phyloP scores from a whole-genome alignment of 1,139 yeast species.

The Kodamaea plutei region DNA sequence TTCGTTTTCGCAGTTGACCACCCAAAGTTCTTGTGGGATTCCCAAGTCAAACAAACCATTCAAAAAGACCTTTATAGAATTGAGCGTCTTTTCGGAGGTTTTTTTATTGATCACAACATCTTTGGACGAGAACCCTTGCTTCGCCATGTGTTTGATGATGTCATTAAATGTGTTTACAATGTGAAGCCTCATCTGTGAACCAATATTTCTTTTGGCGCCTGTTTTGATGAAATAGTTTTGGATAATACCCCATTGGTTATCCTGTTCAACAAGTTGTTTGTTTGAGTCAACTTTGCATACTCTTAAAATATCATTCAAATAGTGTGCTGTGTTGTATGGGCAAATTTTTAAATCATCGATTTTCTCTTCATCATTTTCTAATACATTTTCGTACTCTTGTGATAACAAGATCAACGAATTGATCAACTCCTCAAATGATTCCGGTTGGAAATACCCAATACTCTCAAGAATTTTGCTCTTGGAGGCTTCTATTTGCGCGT shows the following conservation, averaged over 20 bases:
- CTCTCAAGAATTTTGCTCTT: slow-evolving; percentile 60
- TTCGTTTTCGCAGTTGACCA: slow-evolving; percentile 57
- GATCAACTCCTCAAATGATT: slow-evolving; percentile 46
- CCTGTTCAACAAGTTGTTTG: slow-evolving; percentile 41
- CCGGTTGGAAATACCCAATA: slow-evolving; percentile 48
- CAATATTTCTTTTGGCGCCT: slow-evolving; percentile 34
- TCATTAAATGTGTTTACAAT: slow-evolving; percentile 48
- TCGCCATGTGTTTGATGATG: slow-evolving; percentile 44
- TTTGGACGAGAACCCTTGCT: slow-evolving; percentile 36
- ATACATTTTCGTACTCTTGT: slow-evolving; percentile 15
- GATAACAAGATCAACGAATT: slow-evolving; percentile 44
- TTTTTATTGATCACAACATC: slow-evolving; percentile 15
- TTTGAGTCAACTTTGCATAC: slow-evolving; percentile 47
- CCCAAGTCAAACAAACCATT: slow-evolving; percentile 33
- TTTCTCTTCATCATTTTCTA: slow-evolving; percentile 12
- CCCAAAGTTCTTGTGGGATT: slow-evolving; percentile 36
- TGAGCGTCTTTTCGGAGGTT: slow-evolving; percentile 36
- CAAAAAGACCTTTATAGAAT: slow-evolving; percentile 33
- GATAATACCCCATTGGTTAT: slow-evolving; percentile 44
- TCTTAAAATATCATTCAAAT: slow-evolving; percentile 35
- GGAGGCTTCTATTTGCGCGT: slow-evolving; percentile 50
- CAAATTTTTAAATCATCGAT: slow-evolving; percentile 18
- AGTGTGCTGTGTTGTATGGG: slow-evolving; percentile 41
- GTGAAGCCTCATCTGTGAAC: slow-evolving; percentile 42
- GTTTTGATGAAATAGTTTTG: slow-evolving; percentile 39